Conservation (phyloP, 2,329 filamentous ascomycete species). For the Aspergillus thermomutatus region DNA sequence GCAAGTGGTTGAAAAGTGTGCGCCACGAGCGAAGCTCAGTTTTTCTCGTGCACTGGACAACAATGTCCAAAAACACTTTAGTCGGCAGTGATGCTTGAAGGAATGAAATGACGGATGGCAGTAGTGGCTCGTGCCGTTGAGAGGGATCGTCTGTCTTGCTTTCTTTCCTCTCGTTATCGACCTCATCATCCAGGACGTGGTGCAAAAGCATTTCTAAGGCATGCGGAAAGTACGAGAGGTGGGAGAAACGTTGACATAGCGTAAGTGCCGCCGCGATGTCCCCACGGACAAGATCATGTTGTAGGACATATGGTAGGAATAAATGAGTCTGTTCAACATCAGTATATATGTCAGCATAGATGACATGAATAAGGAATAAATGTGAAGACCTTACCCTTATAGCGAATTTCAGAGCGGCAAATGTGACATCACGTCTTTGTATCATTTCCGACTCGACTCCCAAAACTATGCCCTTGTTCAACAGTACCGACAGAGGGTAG, state of each 20-base stretch:
- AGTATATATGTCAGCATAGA: constrained; percentile 2
- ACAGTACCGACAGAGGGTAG: constrained; percentile 81
- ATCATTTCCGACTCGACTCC: constrained; percentile 90
- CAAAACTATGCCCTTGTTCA: constrained; percentile 86
- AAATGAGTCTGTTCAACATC: constrained; percentile 71
- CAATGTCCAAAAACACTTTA: constrained; percentile 78
- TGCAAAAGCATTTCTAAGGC: constrained; percentile 89
- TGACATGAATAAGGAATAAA: background rate
- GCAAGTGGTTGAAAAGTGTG: constrained; percentile 86
- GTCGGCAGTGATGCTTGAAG: constrained; percentile 68
- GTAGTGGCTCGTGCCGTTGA: constrained; percentile 30
- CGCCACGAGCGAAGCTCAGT: constrained; percentile 94
- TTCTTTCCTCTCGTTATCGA: constrained; percentile 57
- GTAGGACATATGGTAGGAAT: constrained; percentile 83
- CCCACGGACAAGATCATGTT: constrained; percentile 71
- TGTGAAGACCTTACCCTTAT: constrained; percentile 65
- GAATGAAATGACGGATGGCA: constrained; percentile 57
- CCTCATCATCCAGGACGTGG: constrained; percentile 90
- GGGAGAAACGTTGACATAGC: constrained; percentile 78
- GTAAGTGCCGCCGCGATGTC: constrained; percentile 77
- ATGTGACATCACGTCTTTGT: constrained; percentile 87
- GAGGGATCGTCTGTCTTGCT: constrained; percentile 24
- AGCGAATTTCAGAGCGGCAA: constrained; percentile 83
- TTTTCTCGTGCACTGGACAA: constrained; percentile 95
- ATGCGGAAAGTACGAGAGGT: constrained; percentile 88